Evolutionary conservation across 2,329 filamentous ascomycete genomes (phyloP), one percentile per base, ranked within the genome.

Genomic region (Falciphora oryzae): DNA sequence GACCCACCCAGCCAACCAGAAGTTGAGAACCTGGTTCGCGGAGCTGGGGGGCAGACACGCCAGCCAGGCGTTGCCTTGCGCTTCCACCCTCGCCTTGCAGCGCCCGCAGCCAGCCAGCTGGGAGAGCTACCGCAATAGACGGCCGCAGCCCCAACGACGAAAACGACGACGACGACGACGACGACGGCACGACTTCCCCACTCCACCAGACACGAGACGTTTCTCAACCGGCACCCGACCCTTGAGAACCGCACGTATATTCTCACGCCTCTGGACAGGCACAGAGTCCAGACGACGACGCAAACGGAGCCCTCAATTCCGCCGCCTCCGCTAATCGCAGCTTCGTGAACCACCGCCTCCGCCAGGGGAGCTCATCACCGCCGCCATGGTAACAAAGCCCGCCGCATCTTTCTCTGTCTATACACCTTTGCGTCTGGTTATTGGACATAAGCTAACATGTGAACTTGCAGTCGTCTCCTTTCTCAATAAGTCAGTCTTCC

Each of bases 401-500:
- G 38, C 38, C 16, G 38, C 38, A 67, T 65, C 57, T 66, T 67
- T 63, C 63, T 50, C 58, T 59, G 58, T 62, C 38, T 57, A 56
- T 31, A 50, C 44, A 58, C 29, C 63, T 63, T 63, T 50, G 57
- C 35, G 53, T 28, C 25, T 10, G 25, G 11, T 4, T 4, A 29
- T 18, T 28, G 27, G 14, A 28, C 38, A 58, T 10, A 60, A 61
- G 44, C 44, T 60, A 25, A 58, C 63, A 74, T 66, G 35, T 25
- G 57, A 10, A 69, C 66, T 22, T 32, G 18, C 76, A 97, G 93
- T 88, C 89, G 75, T 95, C 91, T 70, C 93, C 93, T 71, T 97
- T 97, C 86, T 90, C 92, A 78, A 97, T 97, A 89, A 97, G 93
- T 97, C 84, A 77, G 86, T 71, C 65, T 58, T 65, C 61, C 63